Evolutionary conservation across 202 grass and related monocot species (phyloP), one percentile per base, ranked within the genome.

Genomic region (Alloteropsis angusta): DNA sequence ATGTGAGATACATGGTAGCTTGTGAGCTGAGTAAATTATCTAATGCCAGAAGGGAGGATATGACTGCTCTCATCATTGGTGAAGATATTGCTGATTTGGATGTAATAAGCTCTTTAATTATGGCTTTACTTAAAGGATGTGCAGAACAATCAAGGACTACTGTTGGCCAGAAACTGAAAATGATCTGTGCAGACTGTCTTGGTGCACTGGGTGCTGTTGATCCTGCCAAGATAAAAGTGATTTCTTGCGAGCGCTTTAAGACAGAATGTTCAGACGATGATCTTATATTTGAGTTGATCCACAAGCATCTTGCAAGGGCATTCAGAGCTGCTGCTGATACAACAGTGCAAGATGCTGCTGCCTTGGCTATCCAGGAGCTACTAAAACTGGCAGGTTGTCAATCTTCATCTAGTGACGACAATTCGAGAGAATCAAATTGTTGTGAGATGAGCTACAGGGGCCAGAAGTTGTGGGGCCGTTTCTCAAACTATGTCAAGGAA

Each of bases 211-310:
- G 94, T 80, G 94, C 94, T 35, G 85, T 97, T 83, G 94, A 97
- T 83, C 94, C 94, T 44, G 94, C 94, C 72, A 97, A 92, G 77
- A 87, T 97, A 60, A 97, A 97, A 61, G 91, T 85, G 59, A 87
- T 76, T 58, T 90, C 85, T 48, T 88, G 72, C 54, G 87, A 94
- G 70, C 94, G 94, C 56, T 97, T 97, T 90, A 97, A 97, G 79
- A 97, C 94, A 78, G 87, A 97, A 80, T 97, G 94, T 84, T 97
- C 94, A 86, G 94, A 97, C 2, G 91, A 97, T 90, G 94, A 97
- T 85, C 85, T 97, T 57, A 97, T 94, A 85, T 97, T 94, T 85
- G 95, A 97, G 82, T 97, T 97, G 78, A 97, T 97, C 79, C 78
- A 94, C 80, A 97, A 94, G 68, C 95, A 97, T 92, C 87, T 97